These are phyloP conservation scores for Yamadazyma dendronema DNA, from an alignment of 1,139 yeast species.

Conservation along the genomic window DNA sequence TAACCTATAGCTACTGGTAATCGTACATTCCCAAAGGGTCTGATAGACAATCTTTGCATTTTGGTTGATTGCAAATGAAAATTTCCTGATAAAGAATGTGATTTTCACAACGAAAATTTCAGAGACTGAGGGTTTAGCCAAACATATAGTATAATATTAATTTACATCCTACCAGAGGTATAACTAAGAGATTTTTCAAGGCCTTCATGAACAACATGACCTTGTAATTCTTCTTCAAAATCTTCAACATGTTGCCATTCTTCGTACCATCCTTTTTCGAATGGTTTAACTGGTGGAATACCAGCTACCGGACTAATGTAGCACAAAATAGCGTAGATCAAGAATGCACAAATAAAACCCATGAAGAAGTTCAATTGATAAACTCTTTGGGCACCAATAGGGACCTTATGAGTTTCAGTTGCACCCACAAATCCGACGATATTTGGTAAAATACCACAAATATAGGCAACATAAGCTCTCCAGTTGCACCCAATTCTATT, in stretches of 20 bases:
- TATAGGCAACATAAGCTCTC: slow-evolving; percentile 74
- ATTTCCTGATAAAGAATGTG: neutral
- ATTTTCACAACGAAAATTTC: neutral
- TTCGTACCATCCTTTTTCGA: slow-evolving; percentile 65
- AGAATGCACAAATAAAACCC: slow-evolving; percentile 63
- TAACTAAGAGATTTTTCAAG: slow-evolving; percentile 12
- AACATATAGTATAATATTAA: too few species aligned
- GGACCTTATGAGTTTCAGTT: slow-evolving; percentile 62
- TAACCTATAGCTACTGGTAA: neutral
- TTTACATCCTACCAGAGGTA: slow-evolving; percentile 11
- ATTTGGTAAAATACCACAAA: slow-evolving; percentile 76
- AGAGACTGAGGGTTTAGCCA: neutral
- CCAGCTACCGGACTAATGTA: slow-evolving; percentile 62
- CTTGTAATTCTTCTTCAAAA: slow-evolving; percentile 49
- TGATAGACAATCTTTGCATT: neutral
- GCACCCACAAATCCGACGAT: slow-evolving; percentile 89
- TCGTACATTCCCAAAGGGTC: neutral
- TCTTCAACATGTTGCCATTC: slow-evolving; percentile 59
- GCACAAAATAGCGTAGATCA: slow-evolving; percentile 50
- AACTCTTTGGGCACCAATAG: slow-evolving; percentile 72
- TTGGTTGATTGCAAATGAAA: neutral
- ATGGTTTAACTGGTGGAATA: slow-evolving; percentile 47
- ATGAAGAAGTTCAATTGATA: slow-evolving; percentile 73
- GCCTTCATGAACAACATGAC: slow-evolving; percentile 30
- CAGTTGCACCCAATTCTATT: slow-evolving; percentile 69